These are phyloP conservation scores for Breviolum minutum DNA, from an alignment of 73 alveolate species.

Conservation along the genomic window DNA sequence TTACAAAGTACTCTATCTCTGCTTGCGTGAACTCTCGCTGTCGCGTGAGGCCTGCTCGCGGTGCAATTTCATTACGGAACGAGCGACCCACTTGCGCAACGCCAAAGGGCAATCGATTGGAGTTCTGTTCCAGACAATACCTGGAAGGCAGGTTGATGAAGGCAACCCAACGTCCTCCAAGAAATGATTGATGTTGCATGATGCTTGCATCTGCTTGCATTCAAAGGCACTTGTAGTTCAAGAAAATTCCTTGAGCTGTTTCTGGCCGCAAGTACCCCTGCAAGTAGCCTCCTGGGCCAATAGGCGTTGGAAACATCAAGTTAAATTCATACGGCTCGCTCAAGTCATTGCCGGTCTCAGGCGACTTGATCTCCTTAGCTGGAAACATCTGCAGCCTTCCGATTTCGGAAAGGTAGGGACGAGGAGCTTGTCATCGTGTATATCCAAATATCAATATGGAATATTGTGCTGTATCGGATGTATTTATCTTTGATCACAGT, in stretches of 20 bases:
- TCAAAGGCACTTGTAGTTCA: conserved; percentile 97
- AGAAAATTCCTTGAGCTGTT: conserved; percentile 99
- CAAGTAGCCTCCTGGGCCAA: conserved; percentile 98
- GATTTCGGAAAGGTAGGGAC: no score
- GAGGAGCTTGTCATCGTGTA: no score
- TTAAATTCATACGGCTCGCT: conserved; percentile 99
- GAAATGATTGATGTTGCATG: no score
- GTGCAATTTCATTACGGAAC: conserved; percentile 99
- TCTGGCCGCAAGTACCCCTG: conserved; percentile 99
- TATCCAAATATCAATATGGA: no score
- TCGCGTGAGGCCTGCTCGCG: conserved; percentile 99
- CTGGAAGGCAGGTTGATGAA: neutral
- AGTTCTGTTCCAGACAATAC: conserved; percentile 98
- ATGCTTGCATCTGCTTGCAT: neutral
- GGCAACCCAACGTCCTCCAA: no score
- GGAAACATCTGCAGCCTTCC: neutral
- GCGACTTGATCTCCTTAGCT: conserved; percentile 96
- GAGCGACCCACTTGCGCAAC: conserved; percentile 91
- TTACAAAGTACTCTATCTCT: conserved; percentile 99
- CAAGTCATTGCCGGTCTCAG: conserved; percentile 99
- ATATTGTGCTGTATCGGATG: neutral
- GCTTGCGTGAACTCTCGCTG: conserved; percentile 99
- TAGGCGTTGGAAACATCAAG: conserved; percentile 99
- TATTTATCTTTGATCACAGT: neutral
- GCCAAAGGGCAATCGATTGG: conserved; percentile 99